Evolutionary conservation across 2,329 filamentous ascomycete species (phyloP).

Genomic region (Diaporthe amygdali): DNA sequence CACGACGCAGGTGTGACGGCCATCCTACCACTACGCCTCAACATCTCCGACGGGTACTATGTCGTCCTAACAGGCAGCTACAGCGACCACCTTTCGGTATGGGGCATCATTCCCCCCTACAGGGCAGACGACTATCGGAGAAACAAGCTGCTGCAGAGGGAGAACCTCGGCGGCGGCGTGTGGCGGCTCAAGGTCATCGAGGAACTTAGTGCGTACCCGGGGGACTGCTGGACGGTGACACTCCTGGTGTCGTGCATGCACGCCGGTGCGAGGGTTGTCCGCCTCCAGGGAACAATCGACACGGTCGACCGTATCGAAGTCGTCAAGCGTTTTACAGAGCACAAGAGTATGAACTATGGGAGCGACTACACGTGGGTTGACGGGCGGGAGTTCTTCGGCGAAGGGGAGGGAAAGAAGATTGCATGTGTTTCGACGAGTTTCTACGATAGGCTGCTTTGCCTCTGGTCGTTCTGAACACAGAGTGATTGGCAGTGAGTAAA

Average conservation of each 20-base stretch:
- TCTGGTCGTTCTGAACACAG: slow-evolving; percentile 59
- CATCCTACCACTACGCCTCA: slow-evolving; percentile 71
- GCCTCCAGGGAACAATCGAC: slow-evolving; percentile 42
- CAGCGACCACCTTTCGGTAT: slow-evolving; percentile 80
- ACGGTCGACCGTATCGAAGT: slow-evolving; percentile 67
- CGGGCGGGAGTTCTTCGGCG: slow-evolving; percentile 16
- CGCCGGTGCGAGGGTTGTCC: slow-evolving; percentile 75
- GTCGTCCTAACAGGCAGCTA: slow-evolving; percentile 88
- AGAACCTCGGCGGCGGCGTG: slow-evolving; percentile 78
- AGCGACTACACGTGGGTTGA: slow-evolving; percentile 66
- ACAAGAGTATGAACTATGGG: slow-evolving; percentile 95
- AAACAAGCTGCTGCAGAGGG: slow-evolving; percentile 63
- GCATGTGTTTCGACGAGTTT: slow-evolving; percentile 75
- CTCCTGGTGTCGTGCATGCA: slow-evolving; percentile 90
- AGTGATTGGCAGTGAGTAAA: background rate
- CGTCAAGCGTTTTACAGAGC: slow-evolving; percentile 77
- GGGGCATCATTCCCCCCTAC: slow-evolving; percentile 52
- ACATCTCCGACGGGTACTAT: slow-evolving; percentile 47
- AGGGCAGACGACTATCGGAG: slow-evolving; percentile 46
- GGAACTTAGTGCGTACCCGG: slow-evolving; percentile 19
- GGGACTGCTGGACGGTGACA: slow-evolving; percentile 34
- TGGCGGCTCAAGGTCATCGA: slow-evolving; percentile 78
- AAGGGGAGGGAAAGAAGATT: slow-evolving; percentile 34
- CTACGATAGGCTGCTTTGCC: slow-evolving; percentile 73
- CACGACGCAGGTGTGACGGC: slow-evolving; percentile 88